Conservation (phyloP, 768 basidiomycete species). For the Exsudoporus frostii region DNA sequence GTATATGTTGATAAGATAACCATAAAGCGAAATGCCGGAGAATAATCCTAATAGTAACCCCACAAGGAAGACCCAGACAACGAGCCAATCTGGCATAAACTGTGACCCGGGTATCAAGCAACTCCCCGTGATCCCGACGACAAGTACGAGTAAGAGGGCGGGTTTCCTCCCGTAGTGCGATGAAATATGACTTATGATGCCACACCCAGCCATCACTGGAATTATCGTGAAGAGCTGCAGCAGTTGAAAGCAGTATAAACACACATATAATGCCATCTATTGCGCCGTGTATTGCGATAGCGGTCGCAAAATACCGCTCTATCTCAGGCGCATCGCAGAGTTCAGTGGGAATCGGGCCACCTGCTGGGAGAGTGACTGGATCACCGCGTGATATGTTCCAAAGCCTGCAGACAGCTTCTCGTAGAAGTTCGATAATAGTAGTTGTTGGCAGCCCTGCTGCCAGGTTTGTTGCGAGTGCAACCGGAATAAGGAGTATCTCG, state of each 20-base stretch:
- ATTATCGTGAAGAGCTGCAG: background rate
- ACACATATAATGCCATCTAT: constrained; percentile 21
- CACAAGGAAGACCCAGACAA: constrained; percentile 15
- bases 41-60: constrained; percentile 19
- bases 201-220: constrained; percentile 25
- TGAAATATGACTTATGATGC: constrained; percentile 21
- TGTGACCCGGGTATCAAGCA: constrained; percentile 19
- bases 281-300: constrained; percentile 13
- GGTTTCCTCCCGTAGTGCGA: constrained; percentile 29
- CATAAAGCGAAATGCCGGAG: constrained; percentile 17
- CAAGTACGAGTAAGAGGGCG: constrained; percentile 12
- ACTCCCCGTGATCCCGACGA: constrained; percentile 3
- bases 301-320: constrained; percentile 20
- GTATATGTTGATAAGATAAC: constrained; percentile 23
- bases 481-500: constrained; percentile 25
- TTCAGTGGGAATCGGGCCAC: constrained; percentile 4
- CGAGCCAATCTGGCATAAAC: constrained; percentile 10
- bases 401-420: constrained; percentile 25
- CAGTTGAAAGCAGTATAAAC: background rate
- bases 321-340: constrained; percentile 24
- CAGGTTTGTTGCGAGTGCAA: constrained; percentile 22
- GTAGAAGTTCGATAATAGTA: constrained; percentile 25
- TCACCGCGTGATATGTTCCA: constrained; percentile 18
- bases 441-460: constrained; percentile 23
- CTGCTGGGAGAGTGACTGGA: constrained; percentile 4